phyloP scores from a whole-genome alignment of 2,329 filamentous ascomycete genomes.

The Xylariaceae sp. region DNA sequence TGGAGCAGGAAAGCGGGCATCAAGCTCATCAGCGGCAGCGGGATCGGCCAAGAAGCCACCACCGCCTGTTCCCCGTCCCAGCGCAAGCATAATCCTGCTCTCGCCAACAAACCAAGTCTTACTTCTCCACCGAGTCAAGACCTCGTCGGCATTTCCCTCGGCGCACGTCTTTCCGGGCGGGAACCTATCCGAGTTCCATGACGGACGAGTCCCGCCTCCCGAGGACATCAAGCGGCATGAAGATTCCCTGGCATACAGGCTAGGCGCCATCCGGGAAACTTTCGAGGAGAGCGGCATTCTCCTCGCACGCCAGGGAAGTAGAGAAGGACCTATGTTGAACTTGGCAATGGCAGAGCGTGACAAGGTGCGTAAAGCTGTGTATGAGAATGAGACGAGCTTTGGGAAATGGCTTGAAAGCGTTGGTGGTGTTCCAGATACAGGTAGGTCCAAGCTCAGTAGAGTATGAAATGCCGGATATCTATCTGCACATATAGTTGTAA shows the following conservation, averaged over 20 bases:
- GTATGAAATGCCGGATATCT: too few relatives aligned
- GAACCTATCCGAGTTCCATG: conserved; percentile 72
- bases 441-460: conserved; percentile 41
- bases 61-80: conserved; percentile 34
- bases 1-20: too few relatives aligned
- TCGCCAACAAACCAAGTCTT: conserved; percentile 85
- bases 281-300: conserved; percentile 85
- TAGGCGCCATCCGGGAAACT: conserved; percentile 82
- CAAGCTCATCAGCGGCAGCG: too few relatives aligned
- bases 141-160: conserved; percentile 78
- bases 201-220: conserved; percentile 52
- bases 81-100: conserved; percentile 70
- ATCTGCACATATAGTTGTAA: not conserved
- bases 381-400: conserved; percentile 64
- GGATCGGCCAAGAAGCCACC: too few relatives aligned
- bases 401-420: conserved; percentile 56
- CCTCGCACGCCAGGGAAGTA: conserved; percentile 26
- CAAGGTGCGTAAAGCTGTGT: conserved; percentile 63
- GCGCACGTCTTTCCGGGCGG: conserved; percentile 96
- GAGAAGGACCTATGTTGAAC: conserved; percentile 53
- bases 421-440: conserved; percentile 61
- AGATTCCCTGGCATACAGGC: conserved; percentile 71
- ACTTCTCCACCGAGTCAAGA: conserved; percentile 79
- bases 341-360: conserved; percentile 59
- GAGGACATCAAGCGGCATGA: conserved; percentile 57